These are phyloP conservation scores for Kluyveromyces sp. DNA, from an alignment of 1,139 yeast genomes.

Conservation along the genomic window DNA sequence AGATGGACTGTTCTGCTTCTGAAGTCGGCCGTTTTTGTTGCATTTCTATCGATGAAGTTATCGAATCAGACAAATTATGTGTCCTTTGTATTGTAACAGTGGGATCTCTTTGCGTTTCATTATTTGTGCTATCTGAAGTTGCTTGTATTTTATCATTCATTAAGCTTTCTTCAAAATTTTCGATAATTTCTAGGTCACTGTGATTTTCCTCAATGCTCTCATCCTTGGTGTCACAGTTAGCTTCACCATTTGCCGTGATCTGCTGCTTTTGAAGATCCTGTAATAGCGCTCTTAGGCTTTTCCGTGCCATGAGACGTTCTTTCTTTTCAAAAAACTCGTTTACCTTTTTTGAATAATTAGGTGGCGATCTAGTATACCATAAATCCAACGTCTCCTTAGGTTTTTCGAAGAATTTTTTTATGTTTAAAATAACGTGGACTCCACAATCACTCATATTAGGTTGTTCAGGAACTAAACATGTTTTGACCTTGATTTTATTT, in stretches of 20 bases:
- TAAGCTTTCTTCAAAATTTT: not conserved
- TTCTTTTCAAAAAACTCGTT: constrained; percentile 31
- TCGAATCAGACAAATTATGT: too few relatives aligned
- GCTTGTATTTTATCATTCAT: not conserved
- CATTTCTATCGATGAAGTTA: not conserved
- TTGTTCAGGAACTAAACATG: constrained; percentile 72
- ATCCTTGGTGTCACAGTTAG: constrained; percentile 11
- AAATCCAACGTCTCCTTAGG: constrained; percentile 43
- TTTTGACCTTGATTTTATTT: constrained; percentile 36
- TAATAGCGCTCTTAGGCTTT: constrained; percentile 30
- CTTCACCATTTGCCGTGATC: constrained; percentile 20
- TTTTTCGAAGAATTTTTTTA: constrained; percentile 52
- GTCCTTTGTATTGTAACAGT: too few relatives aligned
- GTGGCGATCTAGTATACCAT: constrained; percentile 35
- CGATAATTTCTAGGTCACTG: constrained; percentile 29
- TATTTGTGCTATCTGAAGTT: not conserved
- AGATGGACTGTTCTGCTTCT: too few relatives aligned
- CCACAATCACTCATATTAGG: constrained; percentile 94
- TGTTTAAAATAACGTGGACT: constrained; percentile 77
- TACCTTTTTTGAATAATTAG: constrained; percentile 11
- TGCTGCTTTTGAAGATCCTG: constrained; percentile 35
- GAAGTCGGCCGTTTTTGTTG: not conserved
- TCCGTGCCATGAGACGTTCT: constrained; percentile 34
- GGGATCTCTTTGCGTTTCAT: too few relatives aligned
- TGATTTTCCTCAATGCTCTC: constrained; percentile 21